Percentiles rank a stretch among this genome's conserved stretches.
Conservation (phyloP, 2,329 filamentous ascomycete genomes). For the Exophiala aquamarina region DNA sequence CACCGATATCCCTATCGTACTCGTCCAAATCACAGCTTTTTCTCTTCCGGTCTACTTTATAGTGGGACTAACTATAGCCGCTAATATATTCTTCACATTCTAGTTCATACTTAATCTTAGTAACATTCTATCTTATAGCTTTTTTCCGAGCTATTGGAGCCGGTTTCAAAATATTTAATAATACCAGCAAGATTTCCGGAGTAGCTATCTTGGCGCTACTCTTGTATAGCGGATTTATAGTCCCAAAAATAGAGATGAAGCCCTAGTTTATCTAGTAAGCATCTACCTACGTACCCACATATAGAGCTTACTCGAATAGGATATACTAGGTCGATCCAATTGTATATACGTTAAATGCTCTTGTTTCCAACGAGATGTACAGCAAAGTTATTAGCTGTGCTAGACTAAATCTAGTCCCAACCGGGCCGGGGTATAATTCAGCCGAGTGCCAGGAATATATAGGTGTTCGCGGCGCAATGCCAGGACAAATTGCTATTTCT, state of each 20-base stretch:
- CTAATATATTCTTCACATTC: slow-evolving; percentile 64
- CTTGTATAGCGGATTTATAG: slow-evolving; percentile 67
- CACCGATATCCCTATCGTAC: slow-evolving; percentile 1
- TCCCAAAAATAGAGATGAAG: slow-evolving; percentile 60
- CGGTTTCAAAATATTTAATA: slow-evolving; percentile 62
- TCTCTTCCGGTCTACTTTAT: slow-evolving; percentile 1
- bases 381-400: slow-evolving; percentile 58
- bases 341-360: slow-evolving; percentile 64
- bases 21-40: neutral
- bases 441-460: slow-evolving; percentile 60
- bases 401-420: slow-evolving; percentile 59
- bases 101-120: slow-evolving; percentile 62
- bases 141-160: slow-evolving; percentile 67
- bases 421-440: slow-evolving; percentile 55
- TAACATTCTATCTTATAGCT: slow-evolving; percentile 61
- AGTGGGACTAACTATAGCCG: slow-evolving; percentile 41
- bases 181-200: slow-evolving; percentile 64
- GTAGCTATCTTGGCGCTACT: slow-evolving; percentile 61
- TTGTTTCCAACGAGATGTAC: slow-evolving; percentile 66
- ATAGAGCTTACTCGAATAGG: slow-evolving; percentile 34
- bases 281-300: slow-evolving; percentile 29
- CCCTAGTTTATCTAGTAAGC: slow-evolving; percentile 64
- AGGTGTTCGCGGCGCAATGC: slow-evolving; percentile 52
- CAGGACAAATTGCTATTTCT: slow-evolving; percentile 51
- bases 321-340: slow-evolving; percentile 55